phyloP scores from a whole-genome alignment of 768 basidiomycete species.

The Russula compacta region DNA sequence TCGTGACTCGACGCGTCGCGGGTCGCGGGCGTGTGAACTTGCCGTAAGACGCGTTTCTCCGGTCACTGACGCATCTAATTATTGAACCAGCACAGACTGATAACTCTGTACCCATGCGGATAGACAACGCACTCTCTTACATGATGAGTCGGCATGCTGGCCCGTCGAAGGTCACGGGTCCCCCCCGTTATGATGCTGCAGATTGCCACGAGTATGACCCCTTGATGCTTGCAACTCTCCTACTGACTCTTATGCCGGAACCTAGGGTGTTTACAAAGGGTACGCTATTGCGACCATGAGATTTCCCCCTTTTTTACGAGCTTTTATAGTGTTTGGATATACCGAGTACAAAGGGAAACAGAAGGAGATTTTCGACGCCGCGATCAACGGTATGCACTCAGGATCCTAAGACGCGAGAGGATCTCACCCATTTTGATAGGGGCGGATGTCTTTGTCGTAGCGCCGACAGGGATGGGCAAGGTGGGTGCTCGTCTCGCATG shows the following conservation, averaged over 20 bases:
- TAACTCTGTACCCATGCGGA: not conserved
- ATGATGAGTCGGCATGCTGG: not conserved
- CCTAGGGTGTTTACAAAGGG: slow-evolving; percentile 11
- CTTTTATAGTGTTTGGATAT: slow-evolving; percentile 55
- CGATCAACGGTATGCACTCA: slow-evolving; percentile 42
- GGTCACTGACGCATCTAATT: not conserved
- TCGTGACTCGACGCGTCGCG: slow-evolving; percentile 6
- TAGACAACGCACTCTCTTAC: slow-evolving; percentile 5
- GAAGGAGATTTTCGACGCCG: slow-evolving; percentile 64
- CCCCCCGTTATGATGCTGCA: not conserved
- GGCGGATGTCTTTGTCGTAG: slow-evolving; percentile 66
- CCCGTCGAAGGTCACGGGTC: not conserved
- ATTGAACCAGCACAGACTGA: not conserved
- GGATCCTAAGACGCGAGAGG: not conserved
- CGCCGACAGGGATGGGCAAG: slow-evolving; percentile 88
- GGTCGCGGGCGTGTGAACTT: not conserved
- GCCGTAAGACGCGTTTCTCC: not conserved
- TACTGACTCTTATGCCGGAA: not conserved
- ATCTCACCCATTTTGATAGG: slow-evolving; percentile 32
- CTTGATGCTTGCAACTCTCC: not conserved
- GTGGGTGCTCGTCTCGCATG: slow-evolving; percentile 27
- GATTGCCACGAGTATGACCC: slow-evolving; percentile 8
- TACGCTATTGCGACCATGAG: not conserved
- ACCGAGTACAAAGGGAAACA: slow-evolving; percentile 67
- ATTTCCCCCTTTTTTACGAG: not conserved